Base-by-base conservation (phyloP, 139 green algal genomes). In the Axilococcus clingmanii region DNA sequence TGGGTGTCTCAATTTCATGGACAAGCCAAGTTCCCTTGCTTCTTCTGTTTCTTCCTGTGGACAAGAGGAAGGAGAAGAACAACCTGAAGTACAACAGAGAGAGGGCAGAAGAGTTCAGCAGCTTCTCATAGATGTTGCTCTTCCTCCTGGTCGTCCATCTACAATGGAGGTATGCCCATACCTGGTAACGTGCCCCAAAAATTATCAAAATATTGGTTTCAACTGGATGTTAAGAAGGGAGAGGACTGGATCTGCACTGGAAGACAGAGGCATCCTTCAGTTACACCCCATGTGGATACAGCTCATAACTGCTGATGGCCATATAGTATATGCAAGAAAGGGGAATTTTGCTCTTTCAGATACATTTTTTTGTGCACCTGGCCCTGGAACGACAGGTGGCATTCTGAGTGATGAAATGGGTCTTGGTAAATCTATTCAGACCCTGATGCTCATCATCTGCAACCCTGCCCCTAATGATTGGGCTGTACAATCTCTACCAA, bases 161-260 rank as follows among this genome's bases (percentile, higher is more conserved):
- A n/a, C n/a, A n/a, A n/a, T n/a, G n/a, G n/a, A n/a, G n/a, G n/a
- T n/a, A n/a, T n/a, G n/a, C n/a, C n/a, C n/a, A n/a, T n/a, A n/a
- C n/a, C n/a, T 49, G 41, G 12, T 12, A 49, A 12, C 9, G 41
- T 12, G 24, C 11, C 66, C 71, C n/a, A 81, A 79, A 52, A 61
- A 49, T 24, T 81, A 71, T 48, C 74, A 82, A 61, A 61, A 77
- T 37, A 56, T 71, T 37, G 76, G 69, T 9, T 61, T 84, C 48
- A 41, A 65, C 27, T 84, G 76, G 76, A 82, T 82, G 73, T 38
- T 82, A 34, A 44, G 55, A 6, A 63, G 76, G 2, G 76, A 84
- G 57, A 29, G 32, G 25, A 51, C 54, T 17, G 68, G 76, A 16
- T 68, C 80, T 53, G 72, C 72, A 1, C 16, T 63, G n/a, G 12